Base-by-base conservation (phyloP, 2,329 filamentous ascomycete genomes). In the Colletotrichum sp. region DNA sequence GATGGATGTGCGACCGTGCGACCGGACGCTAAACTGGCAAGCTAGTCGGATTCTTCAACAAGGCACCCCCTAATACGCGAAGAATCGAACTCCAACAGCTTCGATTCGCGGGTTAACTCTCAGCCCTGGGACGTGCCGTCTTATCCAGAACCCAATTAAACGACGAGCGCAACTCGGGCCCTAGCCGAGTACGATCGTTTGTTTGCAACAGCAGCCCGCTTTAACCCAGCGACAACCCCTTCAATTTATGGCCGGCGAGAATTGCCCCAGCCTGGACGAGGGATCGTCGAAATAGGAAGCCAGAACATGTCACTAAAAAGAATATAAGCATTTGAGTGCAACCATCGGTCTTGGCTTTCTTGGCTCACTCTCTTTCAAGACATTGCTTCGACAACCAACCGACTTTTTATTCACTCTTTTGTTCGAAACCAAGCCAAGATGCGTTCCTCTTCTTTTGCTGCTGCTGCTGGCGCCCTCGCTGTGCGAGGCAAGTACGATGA, bases 401-500 rank as follows among this genome's bases (percentile, higher is more conserved):
- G 18, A 38, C 31, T 57, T 67, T 62, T n/a, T 29, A 55, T 64
- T 69, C 67, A 55, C 31, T 69, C 57, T 51, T 51, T 58, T 67
- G 21, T 33, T 51, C 11, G 33, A 29, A 62, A 51, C n/a, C n/a
- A 51, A 36, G 43, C 58, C 58, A 64, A 64, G 36, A 69, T 69
- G 67, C 67, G 67, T 16, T 38, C 38, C 2, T 64, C 58, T 38
- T 36, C 58, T 31, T 6, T 69, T 21, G 67, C 58, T 21, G 67
- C 38, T 18, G 21, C 54, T 21, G 38, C 38, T 21, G 38, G 54
- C 31, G 38, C 58, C 8, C 58, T 69, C 58, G 66, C 43, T 36
- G 66, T 43, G 66, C 66, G 66, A 63, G 66, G 58, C 16, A 43
- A 69, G 34, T 69, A 69, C 27, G 66, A 64, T 33, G 58, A 62